Evolutionary conservation across 495 filamentous ascomycete species (phyloP), one percentile per base, ranked within the genome.

Genomic region (Penicillium herquei): DNA sequence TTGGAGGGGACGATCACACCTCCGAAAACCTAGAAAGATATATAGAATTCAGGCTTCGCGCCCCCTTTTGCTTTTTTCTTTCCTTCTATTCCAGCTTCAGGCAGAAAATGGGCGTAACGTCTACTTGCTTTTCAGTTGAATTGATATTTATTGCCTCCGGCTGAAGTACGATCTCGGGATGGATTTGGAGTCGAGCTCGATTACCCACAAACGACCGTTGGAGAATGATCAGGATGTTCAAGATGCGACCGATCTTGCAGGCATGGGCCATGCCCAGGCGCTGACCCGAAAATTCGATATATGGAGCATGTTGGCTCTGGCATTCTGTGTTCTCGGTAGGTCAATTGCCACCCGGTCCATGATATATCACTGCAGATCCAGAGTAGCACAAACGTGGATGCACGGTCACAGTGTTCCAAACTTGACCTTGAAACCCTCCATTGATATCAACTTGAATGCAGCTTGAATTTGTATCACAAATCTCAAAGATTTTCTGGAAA

Each of bases 251-350:
- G 78, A 80, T 46, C 68, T 82, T 44, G 79, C 77, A 1, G 74
- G 71, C 2, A 62, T 82, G 62, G 79, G 79, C 45, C 79, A 82
- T 51, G 73, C 74, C 63, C 79, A 82, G 66, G 73, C 68, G 16
- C 57, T 82, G 52, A 68, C 65, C 2, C 68, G 79, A 30, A 81
- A 79, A 52, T 81, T 80, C 53, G 68, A 73, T 52, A 63, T 78
- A 14, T 75, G 69, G 72, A 76, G 73, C 62, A 78, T 78, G 75
- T 61, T 78, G 7, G 65, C 70, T 26, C 65, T 79, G n/a, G 71
- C 76, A 0, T 78, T 79, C 39, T 77, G 72, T 58, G 76, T 78
- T 40, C 67, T 79, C 17, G 75, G 65, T 68, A 61, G 37, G 65
- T 55, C 12, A 13, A 37, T 37, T 39, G 34, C 34, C 34, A 37